A percentile compares a stretch with the other conserved stretches of the same genome.
Conservation (phyloP, 495 filamentous ascomycete genomes). For the Hyphodiscus hymeniophilus region DNA sequence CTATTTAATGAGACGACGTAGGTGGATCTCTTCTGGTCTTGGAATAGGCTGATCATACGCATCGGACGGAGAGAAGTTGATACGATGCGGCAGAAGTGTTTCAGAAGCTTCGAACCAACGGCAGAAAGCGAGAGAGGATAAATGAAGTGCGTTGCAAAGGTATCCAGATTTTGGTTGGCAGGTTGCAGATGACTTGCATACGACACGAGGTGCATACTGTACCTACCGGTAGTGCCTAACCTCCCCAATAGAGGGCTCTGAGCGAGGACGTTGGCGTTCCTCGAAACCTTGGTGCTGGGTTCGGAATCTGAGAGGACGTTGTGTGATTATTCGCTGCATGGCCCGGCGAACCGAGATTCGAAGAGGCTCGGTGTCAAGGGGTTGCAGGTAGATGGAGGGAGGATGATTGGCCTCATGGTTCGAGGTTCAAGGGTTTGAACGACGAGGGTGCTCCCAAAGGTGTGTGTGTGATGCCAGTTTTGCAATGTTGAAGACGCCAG, state of each 20-base stretch:
- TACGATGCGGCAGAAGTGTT: conserved; percentile 8
- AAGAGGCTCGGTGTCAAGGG: no score
- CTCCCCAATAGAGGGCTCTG: neutral
- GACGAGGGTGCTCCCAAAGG: no score
- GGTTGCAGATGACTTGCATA: conserved; percentile 13
- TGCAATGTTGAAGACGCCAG: no score
- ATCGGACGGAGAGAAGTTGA: neutral
- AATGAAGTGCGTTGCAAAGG: neutral
- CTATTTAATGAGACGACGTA: neutral
- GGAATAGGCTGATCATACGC: conserved; percentile 8
- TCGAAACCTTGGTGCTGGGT: conserved; percentile 1
- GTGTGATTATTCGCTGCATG: conserved; percentile 1
- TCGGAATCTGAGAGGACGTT: neutral
- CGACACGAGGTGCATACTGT: neutral
- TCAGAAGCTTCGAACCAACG: conserved; percentile 5
- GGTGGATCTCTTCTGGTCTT: neutral
- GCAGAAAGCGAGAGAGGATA: neutral
- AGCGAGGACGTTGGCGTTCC: neutral
- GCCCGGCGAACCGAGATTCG: neutral
- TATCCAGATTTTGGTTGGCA: no score
- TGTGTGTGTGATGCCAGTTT: no score
- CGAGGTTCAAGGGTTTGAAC: no score
- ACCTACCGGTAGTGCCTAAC: neutral
- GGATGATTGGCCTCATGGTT: no score
- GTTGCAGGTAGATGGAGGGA: no score